Evolutionary conservation across 345 rosid species (phyloP), one percentile per base, ranked within the genome.

Genomic region (Litchi chinensis): DNA sequence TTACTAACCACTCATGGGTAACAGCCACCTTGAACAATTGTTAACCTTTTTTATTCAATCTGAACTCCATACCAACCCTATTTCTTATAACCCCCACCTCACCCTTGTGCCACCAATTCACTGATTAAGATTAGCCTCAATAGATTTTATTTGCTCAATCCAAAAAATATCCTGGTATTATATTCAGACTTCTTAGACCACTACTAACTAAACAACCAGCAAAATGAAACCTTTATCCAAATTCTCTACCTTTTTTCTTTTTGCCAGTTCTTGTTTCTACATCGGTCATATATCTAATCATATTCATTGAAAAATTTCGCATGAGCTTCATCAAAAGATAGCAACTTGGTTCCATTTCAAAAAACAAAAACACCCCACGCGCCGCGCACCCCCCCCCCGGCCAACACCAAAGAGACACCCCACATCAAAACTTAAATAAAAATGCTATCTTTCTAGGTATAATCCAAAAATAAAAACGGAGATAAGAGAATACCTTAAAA

Each of bases 401-500:
- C n/a, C n/a, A n/a, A n/a, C n/a, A n/a, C n/a, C n/a, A n/a, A 28
- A 7, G 19, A 52, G 57, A 52, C 19, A 52, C 57, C 57, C 68
- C 56, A 60, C 40, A 40, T 22, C 56, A 74, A 74, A 21, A 59
- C 24, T 59, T 57, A 13, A 19, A 43, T 9, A 40, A 74, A 59
- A 60, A 60, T 73, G 21, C 7, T 43, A 6, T 39, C 7, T 60
- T 24, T 15, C 19, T 65, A 32, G 37, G 12, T 21, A 5, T 12
- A 2, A 74, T 46, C 52, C 4, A 32, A 32, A 60, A 65, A 9
- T 41, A 4, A 37, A 66, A 32, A 32, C 5, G 41, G 1, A n/a
- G 1, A 19, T 24, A 9, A 41, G 12, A 52, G 5, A 56, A 60
- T 72, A 93, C 98, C 96, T 88, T 91, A 87, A 90, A 95, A 65